Conservation (phyloP, 495 filamentous ascomycete species). For the Penicillium longicatenatum region DNA sequence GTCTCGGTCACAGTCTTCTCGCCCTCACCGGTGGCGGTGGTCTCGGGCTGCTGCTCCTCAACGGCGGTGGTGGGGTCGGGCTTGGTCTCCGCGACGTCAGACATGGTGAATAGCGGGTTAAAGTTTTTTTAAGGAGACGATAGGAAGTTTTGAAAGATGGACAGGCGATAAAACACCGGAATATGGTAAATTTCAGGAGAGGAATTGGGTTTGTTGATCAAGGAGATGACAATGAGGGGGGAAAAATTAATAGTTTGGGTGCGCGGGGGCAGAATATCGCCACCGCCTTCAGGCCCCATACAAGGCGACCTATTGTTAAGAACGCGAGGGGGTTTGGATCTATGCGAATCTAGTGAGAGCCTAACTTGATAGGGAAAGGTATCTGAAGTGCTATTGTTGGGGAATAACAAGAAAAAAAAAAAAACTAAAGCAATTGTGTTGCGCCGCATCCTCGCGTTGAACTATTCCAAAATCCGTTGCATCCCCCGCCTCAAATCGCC, state of each 20-base stretch:
- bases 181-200: conserved; percentile 15
- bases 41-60: conserved; percentile 44
- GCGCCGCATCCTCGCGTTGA: conserved; percentile 18
- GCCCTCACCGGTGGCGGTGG: conserved; percentile 38
- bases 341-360: not conserved
- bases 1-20: conserved; percentile 43
- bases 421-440: conserved; percentile 21
- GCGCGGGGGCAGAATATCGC: conserved; percentile 21
- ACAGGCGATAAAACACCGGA: conserved; percentile 11
- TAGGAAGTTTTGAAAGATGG: conserved; percentile 6
- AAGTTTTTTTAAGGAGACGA: not conserved
- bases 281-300: conserved; percentile 27
- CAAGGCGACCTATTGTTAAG: not conserved
- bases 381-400: conserved; percentile 14
- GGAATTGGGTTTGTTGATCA: conserved; percentile 32
- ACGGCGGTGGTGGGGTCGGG: conserved; percentile 50
- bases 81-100: conserved; percentile 51
- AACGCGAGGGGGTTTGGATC: conserved; percentile 20
- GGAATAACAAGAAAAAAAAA: conserved; percentile 1
- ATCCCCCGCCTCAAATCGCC: conserved; percentile 23
- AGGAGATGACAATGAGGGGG: conserved; percentile 30
- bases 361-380: not conserved
- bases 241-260: conserved; percentile 35
- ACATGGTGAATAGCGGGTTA: conserved; percentile 37
- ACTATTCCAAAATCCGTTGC: conserved; percentile 12